A percentile compares a stretch with the other conserved stretches of the same genome.
phyloP scores from a whole-genome alignment of 1,139 yeast genomes.

The Pichia sp. region DNA sequence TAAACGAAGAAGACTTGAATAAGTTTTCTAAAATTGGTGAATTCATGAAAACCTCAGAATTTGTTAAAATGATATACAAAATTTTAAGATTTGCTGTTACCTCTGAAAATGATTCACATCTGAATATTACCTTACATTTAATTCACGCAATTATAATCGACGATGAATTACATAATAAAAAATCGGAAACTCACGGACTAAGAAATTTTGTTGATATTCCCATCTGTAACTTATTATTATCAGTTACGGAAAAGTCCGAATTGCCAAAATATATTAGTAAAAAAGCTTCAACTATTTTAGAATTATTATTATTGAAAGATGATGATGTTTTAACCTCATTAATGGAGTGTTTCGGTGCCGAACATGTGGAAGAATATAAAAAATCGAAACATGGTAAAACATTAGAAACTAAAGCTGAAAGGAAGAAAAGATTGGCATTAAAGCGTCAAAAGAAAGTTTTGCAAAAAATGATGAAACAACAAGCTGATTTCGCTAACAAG shows the following conservation, averaged over 20 bases:
- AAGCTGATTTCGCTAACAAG: conserved; percentile 57
- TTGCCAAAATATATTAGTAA: conserved; percentile 43
- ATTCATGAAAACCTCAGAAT: conserved; percentile 45
- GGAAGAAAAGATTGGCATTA: conserved; percentile 61
- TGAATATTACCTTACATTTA: conserved; percentile 58
- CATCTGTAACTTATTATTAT: conserved; percentile 47
- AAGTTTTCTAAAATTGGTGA: conserved; percentile 37
- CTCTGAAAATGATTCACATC: conserved; percentile 37
- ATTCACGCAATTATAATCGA: conserved; percentile 60
- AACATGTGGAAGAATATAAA: conserved; percentile 44
- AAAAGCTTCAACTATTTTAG: conserved; percentile 54
- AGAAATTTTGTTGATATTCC: conserved; percentile 48
- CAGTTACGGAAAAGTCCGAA: conserved; percentile 40
- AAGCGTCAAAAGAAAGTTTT: conserved; percentile 66
- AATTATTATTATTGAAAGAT: conserved; percentile 43
- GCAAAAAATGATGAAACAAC: conserved; percentile 76
- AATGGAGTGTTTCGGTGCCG: conserved; percentile 52
- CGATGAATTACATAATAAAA: conserved; percentile 40
- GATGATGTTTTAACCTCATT: conserved; percentile 45
- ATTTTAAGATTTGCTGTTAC: conserved; percentile 47
- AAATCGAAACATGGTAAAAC: conserved; percentile 50
- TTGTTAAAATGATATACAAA: conserved; percentile 54
- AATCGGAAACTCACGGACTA: conserved; percentile 31
- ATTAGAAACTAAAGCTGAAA: conserved; percentile 56
- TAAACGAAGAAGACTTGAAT: conserved; percentile 22